A percentile compares a stretch with the other conserved stretches of the same genome.
These are phyloP conservation scores for Pelargonium exstipulatum DNA, from an alignment of 441 rosid genomes.

Conservation along the genomic window DNA sequence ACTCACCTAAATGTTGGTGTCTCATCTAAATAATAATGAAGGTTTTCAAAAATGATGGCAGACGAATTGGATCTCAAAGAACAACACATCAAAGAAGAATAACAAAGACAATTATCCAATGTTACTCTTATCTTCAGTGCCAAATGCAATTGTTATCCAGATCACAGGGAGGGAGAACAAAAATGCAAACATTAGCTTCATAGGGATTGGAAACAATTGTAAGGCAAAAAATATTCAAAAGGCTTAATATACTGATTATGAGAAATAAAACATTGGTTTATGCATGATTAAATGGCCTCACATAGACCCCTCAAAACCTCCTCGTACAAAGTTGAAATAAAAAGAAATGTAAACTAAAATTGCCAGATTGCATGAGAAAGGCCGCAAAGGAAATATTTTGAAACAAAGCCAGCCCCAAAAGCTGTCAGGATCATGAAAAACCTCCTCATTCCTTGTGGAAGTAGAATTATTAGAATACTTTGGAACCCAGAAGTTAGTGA, in stretches of 20 bases:
- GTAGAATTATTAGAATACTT: background rate
- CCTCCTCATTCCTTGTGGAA: background rate
- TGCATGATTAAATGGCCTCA: background rate
- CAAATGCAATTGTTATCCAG: background rate
- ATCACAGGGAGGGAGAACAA: background rate
- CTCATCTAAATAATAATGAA: background rate
- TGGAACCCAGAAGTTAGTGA: background rate
- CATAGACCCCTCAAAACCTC: background rate
- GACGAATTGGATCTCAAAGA: background rate
- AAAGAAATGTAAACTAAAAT: background rate
- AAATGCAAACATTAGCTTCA: background rate
- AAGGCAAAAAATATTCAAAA: too few relatives aligned
- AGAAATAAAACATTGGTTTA: background rate
- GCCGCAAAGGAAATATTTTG: background rate
- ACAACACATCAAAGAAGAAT: background rate
- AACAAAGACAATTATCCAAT: background rate
- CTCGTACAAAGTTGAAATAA: background rate
- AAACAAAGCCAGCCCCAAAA: background rate
- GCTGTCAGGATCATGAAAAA: background rate
- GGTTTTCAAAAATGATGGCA: background rate
- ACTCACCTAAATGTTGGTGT: background rate
- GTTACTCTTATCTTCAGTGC: background rate
- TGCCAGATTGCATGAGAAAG: conserved; percentile 1
- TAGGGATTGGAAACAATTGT: background rate
- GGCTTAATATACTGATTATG: background rate